Percentiles rank a stretch among this genome's conserved stretches.
phyloP scores from a whole-genome alignment of 805 yeast species.

The Candida endomychidarum region DNA sequence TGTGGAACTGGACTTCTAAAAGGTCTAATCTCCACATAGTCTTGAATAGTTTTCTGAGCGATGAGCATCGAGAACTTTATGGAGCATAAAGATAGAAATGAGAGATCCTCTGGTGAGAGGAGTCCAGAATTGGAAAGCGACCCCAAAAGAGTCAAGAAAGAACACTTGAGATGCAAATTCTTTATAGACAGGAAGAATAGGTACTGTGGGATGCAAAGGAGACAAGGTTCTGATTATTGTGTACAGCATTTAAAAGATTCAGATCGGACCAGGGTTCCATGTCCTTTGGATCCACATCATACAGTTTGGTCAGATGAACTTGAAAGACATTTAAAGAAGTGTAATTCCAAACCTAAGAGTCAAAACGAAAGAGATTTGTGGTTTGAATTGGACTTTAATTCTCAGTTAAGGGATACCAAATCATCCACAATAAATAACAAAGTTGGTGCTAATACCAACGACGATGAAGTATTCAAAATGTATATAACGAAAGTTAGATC shows the following conservation, averaged over 20 bases:
- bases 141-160: not conserved
- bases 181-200: constrained; percentile 51
- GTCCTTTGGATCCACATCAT: constrained; percentile 78
- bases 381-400: constrained; percentile 52
- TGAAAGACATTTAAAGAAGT: constrained; percentile 56
- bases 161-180: constrained; percentile 42
- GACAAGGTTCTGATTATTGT: constrained; percentile 51
- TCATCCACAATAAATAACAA: too few species aligned
- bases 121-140: too few species aligned
- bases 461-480: constrained; percentile 14
- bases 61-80: constrained; percentile 13
- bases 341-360: constrained; percentile 47
- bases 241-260: constrained; percentile 54
- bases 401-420: too few species aligned
- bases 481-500: constrained; percentile 19
- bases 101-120: too few species aligned
- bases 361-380: constrained; percentile 43
- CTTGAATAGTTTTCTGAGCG: constrained; percentile 3
- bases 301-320: constrained; percentile 64
- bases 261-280: constrained; percentile 51
- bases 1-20: constrained; percentile 49
- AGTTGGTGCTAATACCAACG: constrained; percentile 5
- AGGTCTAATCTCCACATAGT: constrained; percentile 53
- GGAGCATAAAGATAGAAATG: not conserved
- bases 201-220: constrained; percentile 61